A percentile compares a stretch with the other conserved stretches of the same genome.
Evolutionary conservation across 805 yeast genomes (phyloP).

Genomic region (Zygosaccharomyces lentus): DNA sequence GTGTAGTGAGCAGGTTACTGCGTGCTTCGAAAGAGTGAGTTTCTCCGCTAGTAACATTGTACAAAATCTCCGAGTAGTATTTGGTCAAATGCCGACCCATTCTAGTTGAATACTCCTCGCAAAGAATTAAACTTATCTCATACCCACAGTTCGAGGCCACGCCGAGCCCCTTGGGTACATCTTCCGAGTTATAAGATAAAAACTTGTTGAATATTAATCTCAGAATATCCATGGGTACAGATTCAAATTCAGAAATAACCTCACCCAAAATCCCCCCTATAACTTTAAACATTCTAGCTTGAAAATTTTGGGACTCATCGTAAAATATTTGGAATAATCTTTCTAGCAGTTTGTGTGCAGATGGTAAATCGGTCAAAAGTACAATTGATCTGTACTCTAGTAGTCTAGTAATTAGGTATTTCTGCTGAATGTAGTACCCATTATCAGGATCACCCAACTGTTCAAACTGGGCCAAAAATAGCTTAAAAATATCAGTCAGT

Average conservation of each 20-base stretch:
- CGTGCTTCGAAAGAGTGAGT: conserved; percentile 17
- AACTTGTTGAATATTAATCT: conserved; percentile 64
- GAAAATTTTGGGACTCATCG: conserved; percentile 43
- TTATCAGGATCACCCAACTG: conserved; percentile 51
- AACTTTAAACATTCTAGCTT: conserved; percentile 52
- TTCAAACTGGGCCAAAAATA: conserved; percentile 60
- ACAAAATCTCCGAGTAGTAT: conserved; percentile 70
- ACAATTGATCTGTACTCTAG: conserved; percentile 75
- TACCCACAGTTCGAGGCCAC: conserved; percentile 50
- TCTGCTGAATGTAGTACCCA: conserved; percentile 58
- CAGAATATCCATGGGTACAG: conserved; percentile 56
- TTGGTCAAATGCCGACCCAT: conserved; percentile 74
- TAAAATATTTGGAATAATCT: conserved; percentile 60
- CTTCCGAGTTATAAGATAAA: conserved; percentile 35
- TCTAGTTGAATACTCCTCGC: conserved; percentile 66
- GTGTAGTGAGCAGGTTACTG: conserved; percentile 33
- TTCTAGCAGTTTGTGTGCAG: conserved; percentile 51
- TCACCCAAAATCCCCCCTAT: conserved; percentile 71
- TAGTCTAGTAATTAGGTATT: conserved; percentile 59
- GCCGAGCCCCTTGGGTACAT: conserved; percentile 30
- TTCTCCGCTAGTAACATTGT: conserved; percentile 41
- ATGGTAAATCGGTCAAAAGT: conserved; percentile 68
- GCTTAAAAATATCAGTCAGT: conserved; percentile 58
- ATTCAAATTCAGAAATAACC: conserved; percentile 64
- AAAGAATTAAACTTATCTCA: conserved; percentile 59